Evolutionary conservation across 768 basidiomycete species (phyloP).

Genomic region (Termitomyces sp.): DNA sequence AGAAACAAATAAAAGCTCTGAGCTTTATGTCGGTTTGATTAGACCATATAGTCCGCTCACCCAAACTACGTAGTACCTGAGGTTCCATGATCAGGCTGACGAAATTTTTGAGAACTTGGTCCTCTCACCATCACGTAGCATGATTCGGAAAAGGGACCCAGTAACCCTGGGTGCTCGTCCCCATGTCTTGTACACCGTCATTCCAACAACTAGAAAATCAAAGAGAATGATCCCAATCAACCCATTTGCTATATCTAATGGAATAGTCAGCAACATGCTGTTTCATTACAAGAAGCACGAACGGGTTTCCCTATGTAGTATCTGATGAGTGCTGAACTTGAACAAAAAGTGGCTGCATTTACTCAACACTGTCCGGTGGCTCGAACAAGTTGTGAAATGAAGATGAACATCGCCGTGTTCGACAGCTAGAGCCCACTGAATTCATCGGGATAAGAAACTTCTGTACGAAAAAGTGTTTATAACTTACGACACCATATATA

Average conservation of each 20-base stretch:
- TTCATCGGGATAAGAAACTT: neutral
- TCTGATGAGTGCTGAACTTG: neutral
- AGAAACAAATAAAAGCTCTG: neutral
- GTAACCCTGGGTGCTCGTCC: constrained; percentile 17
- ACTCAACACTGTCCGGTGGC: constrained; percentile 3
- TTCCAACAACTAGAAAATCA: constrained; percentile 35
- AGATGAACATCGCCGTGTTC: no score
- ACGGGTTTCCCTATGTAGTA: constrained; percentile 18
- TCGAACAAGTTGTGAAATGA: no score
- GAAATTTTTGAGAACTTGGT: neutral
- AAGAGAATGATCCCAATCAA: constrained; percentile 38
- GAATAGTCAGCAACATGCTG: neutral
- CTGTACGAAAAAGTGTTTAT: no score
- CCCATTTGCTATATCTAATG: constrained; percentile 28
- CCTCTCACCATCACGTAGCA: constrained; percentile 37
- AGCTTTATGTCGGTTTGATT: neutral
- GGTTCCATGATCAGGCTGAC: neutral
- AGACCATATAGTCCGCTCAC: constrained; percentile 20
- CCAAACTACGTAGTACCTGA: constrained; percentile 37
- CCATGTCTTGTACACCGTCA: constrained; percentile 37
- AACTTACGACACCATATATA: constrained; percentile 23
- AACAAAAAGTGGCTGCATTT: neutral
- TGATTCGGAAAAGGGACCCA: constrained; percentile 23
- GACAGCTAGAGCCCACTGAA: neutral
- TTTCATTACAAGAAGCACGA: neutral